phyloP scores from a whole-genome alignment of 805 yeast genomes.

The Lachancea kluyveri region DNA sequence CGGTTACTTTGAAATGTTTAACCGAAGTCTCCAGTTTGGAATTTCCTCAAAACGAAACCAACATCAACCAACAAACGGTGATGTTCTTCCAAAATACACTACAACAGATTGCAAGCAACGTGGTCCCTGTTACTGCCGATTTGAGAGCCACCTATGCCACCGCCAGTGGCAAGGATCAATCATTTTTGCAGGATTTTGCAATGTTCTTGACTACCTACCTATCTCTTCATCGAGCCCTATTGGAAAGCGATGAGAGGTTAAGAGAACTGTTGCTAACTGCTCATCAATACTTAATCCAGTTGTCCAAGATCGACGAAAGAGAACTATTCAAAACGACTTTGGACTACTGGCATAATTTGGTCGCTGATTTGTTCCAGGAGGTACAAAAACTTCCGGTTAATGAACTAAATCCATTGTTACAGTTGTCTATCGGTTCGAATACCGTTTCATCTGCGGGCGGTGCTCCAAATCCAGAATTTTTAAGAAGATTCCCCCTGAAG shows the following conservation, averaged over 20 bases:
- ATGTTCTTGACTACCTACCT: slow-evolving; percentile 85
- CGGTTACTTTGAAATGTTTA: slow-evolving; percentile 81
- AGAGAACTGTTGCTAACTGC: slow-evolving; percentile 61
- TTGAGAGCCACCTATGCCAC: slow-evolving; percentile 63
- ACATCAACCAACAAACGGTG: slow-evolving; percentile 44
- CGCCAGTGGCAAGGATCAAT: slow-evolving; percentile 82
- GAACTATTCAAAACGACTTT: slow-evolving; percentile 92
- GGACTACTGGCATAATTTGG: slow-evolving; percentile 90
- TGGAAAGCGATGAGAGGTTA: slow-evolving; percentile 51
- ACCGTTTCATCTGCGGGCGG: slow-evolving; percentile 51
- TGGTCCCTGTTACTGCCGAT: slow-evolving; percentile 70
- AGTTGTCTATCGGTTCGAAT: slow-evolving; percentile 42
- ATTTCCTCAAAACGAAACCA: slow-evolving; percentile 45
- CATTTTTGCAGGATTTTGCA: slow-evolving; percentile 90
- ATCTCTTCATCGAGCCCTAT: slow-evolving; percentile 58
- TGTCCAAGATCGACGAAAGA: slow-evolving; percentile 89
- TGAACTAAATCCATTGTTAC: slow-evolving; percentile 72
- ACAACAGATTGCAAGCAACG: slow-evolving; percentile 54
- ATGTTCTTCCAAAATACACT: slow-evolving; percentile 66
- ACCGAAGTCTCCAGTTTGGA: slow-evolving; percentile 79
- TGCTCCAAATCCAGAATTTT: slow-evolving; percentile 76
- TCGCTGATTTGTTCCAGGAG: slow-evolving; percentile 75
- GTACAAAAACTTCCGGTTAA: slow-evolving; percentile 71
- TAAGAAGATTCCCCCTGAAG: slow-evolving; percentile 76
- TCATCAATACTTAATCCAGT: slow-evolving; percentile 73